These are phyloP conservation scores for Tetraselmis chui DNA, from an alignment of 139 green algal species.

Conservation along the genomic window DNA sequence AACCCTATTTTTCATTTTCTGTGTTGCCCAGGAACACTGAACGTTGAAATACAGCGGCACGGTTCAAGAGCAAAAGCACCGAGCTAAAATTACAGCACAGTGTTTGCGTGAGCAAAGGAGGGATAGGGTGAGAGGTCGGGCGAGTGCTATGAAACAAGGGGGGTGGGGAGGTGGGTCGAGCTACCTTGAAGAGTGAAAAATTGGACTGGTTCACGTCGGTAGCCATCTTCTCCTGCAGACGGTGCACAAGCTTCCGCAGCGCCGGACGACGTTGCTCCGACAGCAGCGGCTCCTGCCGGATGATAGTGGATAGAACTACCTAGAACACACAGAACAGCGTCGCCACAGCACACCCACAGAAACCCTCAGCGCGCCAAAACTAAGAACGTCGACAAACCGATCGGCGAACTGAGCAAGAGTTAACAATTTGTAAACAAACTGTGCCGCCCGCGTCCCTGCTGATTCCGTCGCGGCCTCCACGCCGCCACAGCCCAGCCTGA, in stretches of 20 bases:
- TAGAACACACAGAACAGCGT: conserved; percentile 1
- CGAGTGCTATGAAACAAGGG: neutral
- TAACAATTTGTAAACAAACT: neutral
- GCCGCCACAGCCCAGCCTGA: too few species aligned
- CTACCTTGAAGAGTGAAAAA: conserved; percentile 57
- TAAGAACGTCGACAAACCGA: neutral
- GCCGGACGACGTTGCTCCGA: conserved; percentile 41
- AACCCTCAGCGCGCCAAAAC: too few species aligned
- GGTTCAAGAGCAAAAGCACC: too few species aligned
- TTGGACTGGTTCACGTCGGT: conserved; percentile 35
- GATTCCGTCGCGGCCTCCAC: too few species aligned
- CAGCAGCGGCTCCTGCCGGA: conserved; percentile 52
- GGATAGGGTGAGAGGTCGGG: too few species aligned
- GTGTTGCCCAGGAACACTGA: too few species aligned
- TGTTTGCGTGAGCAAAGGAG: too few species aligned
- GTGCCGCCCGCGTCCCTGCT: neutral
- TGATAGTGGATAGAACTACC: conserved; percentile 47
- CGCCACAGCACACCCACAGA: neutral
- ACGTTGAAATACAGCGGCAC: too few species aligned
- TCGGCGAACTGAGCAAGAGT: neutral
- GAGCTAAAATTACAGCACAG: too few species aligned
- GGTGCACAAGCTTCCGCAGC: conserved; percentile 42
- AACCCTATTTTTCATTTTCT: neutral
- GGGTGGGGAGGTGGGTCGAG: neutral
- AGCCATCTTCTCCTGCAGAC: conserved; percentile 47